phyloP scores from a whole-genome alignment of 495 filamentous ascomycete genomes.

The Talaromyces ruber region DNA sequence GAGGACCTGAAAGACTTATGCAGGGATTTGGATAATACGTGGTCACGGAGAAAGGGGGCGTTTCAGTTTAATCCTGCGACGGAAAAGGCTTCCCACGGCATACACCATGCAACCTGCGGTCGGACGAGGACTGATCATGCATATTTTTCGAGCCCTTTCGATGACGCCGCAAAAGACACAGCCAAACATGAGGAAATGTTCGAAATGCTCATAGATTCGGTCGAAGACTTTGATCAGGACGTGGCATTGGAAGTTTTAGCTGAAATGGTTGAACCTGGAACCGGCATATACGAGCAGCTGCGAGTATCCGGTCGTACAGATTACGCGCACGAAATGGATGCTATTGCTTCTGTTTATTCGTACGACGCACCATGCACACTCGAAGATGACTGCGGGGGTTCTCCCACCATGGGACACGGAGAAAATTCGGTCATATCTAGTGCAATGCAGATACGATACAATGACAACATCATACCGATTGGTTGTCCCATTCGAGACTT shows the following conservation, averaged over 20 bases:
- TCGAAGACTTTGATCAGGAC: background rate
- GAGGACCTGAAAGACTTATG: conserved; percentile 5
- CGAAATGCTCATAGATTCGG: background rate
- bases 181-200: background rate
- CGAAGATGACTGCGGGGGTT: background rate
- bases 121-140: background rate
- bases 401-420: background rate
- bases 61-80: background rate
- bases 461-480: background rate
- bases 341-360: background rate
- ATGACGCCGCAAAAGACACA: background rate
- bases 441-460: background rate
- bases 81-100: background rate
- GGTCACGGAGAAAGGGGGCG: background rate
- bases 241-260: background rate
- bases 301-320: background rate
- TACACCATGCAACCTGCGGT: background rate
- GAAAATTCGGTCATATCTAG: background rate
- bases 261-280: background rate
- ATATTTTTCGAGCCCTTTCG: background rate
- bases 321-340: background rate
- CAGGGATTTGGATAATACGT: background rate
- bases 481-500: background rate
- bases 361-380: background rate
- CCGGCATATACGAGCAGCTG: background rate